Conservation (phyloP, 371 early-diverging fungal genomes). For the Smittium mucronatum region DNA sequence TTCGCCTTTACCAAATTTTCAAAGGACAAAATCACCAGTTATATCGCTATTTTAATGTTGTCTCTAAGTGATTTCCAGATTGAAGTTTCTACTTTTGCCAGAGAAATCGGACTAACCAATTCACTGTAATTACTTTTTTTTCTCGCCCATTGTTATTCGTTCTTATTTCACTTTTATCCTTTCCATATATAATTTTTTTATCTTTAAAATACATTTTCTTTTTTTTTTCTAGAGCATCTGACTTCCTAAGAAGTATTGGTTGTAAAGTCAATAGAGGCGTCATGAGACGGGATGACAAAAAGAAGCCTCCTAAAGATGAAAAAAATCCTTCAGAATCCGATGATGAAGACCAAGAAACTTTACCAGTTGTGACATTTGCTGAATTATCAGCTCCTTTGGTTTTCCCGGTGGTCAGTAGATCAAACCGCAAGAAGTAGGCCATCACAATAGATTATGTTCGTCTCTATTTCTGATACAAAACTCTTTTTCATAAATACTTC, state of each 20-base stretch:
- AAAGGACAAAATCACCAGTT: slow-evolving; percentile 63
- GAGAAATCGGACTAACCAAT: slow-evolving; percentile 37
- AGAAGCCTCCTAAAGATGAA: background rate
- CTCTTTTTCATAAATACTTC: too few relatives aligned
- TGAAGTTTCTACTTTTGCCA: slow-evolving; percentile 43
- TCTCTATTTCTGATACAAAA: too few relatives aligned
- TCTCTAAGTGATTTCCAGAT: slow-evolving; percentile 53
- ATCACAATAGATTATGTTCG: too few relatives aligned
- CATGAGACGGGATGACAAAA: background rate
- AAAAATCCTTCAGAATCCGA: background rate
- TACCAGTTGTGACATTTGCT: background rate
- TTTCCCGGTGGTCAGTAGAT: background rate
- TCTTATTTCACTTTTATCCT: background rate
- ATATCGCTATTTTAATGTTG: slow-evolving; percentile 55
- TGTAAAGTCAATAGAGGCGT: slow-evolving; percentile 23
- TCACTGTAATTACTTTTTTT: background rate
- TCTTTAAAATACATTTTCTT: slow-evolving; percentile 30
- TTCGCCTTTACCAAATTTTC: slow-evolving; percentile 49
- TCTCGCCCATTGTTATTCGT: background rate
- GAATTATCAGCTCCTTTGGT: background rate
- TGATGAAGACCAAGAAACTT: background rate
- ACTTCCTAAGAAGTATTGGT: slow-evolving; percentile 27
- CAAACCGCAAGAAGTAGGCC: background rate
- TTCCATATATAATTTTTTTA: slow-evolving; percentile 19
- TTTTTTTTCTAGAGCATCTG: slow-evolving; percentile 17